Base-by-base conservation (phyloP, 768 basidiomycete genomes). In the Lactarius psammicola region DNA sequence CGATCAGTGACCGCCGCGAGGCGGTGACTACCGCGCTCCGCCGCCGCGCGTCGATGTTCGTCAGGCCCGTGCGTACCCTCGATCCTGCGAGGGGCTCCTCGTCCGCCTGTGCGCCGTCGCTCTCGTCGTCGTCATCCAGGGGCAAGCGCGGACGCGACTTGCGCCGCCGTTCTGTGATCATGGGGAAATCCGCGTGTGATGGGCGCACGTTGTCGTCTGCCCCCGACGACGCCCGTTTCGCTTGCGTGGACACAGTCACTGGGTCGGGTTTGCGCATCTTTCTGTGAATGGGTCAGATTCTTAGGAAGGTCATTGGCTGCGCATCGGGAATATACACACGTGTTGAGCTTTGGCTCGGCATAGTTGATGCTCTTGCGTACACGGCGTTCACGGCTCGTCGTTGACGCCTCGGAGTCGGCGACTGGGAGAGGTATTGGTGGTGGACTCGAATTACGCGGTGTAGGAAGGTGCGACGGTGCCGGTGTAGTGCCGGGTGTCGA, bases 261-360 rank as follows among this genome's bases (percentile, higher is more conserved):
- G 83, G 78, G 69, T 90, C 89, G 11, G 92, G 91, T 76, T 93
- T 93, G 54, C 92, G 87, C 92, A 94, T 93, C 84, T 94, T 94
- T 55, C 90, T 92, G 72, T 38, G 31, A 17, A 15, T 15, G 36
- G 1, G 36, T 38, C 36, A 38, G n/a, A n/a, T n/a, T n/a, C n/a
- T n/a, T n/a, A n/a, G n/a, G n/a, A n/a, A n/a, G n/a, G n/a, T n/a
- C n/a, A n/a, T n/a, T n/a, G n/a, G n/a, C n/a, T n/a, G n/a, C 11
- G 18, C 18, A 17, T 18, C 6, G 17, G 60, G 13, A 13, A 17
- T 49, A 53, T 13, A 85, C 87, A 59, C 73, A 91, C 90, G 90
- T 94, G 74, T 94, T 93, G 28, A 94, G 81, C 73, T 93, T 94
- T 13, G 92, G 92, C 72, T 94, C 92, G 0, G 92, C 80, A 69